These are phyloP conservation scores for Coprinopsis strossmayeri DNA, from an alignment of 768 basidiomycete species.

Conservation along the genomic window DNA sequence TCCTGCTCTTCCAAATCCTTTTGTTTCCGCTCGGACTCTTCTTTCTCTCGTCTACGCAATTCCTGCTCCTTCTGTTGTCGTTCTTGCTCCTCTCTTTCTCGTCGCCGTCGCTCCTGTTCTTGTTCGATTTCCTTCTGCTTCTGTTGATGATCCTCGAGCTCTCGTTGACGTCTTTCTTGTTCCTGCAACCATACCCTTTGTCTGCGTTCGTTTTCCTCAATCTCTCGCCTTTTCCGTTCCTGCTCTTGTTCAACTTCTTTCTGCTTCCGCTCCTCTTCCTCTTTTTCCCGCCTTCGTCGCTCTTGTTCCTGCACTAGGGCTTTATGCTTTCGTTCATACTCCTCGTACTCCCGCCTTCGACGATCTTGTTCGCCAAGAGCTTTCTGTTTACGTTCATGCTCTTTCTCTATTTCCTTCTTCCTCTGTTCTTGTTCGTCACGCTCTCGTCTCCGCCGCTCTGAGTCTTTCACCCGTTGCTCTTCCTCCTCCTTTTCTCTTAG, in stretches of 20 bases:
- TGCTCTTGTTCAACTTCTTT: neutral
- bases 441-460: constrained; percentile 10
- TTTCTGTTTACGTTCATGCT: constrained; percentile 13
- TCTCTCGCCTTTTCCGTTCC: neutral
- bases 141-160: neutral
- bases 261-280: neutral
- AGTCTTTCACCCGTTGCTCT: constrained; percentile 8
- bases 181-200: neutral
- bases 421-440: constrained; percentile 13
- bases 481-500: constrained; percentile 11
- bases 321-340: constrained; percentile 12
- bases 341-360: neutral
- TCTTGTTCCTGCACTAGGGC: constrained; percentile 16
- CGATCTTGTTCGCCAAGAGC: constrained; percentile 5
- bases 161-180: neutral
- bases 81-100: constrained; percentile 6
- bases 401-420: constrained; percentile 5
- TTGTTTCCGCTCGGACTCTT: constrained; percentile 4
- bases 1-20: constrained; percentile 2
- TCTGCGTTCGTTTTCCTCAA: constrained; percentile 9
- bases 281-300: constrained; percentile 11
- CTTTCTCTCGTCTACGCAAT: constrained; percentile 3
- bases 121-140: constrained; percentile 10
- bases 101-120: constrained; percentile 11
- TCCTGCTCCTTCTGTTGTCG: constrained; percentile 10